Evolutionary conservation across 805 yeast species (phyloP).

Genomic region (Ogataea thermomethanolica): DNA sequence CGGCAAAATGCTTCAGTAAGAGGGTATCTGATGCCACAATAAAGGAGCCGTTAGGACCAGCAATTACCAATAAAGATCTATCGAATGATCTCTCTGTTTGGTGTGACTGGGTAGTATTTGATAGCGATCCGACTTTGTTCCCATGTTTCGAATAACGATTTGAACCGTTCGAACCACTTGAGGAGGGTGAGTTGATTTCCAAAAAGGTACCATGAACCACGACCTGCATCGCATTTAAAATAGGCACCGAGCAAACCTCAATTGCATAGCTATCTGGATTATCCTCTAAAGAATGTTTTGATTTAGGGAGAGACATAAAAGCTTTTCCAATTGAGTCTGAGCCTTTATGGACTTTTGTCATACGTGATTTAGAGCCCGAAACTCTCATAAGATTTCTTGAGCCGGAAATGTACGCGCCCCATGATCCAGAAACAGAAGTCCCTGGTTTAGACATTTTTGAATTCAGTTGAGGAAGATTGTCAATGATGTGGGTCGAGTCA

Average conservation of each 20-base stretch:
- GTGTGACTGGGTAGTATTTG: slow-evolving; percentile 24
- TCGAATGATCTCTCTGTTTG: slow-evolving; percentile 76
- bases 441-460: not conserved
- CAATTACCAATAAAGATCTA: slow-evolving; percentile 72
- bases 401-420: slow-evolving; percentile 65
- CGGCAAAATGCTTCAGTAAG: slow-evolving; percentile 58
- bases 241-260: slow-evolving; percentile 71
- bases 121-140: slow-evolving; percentile 27
- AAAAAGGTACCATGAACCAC: slow-evolving; percentile 81
- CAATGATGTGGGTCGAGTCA: slow-evolving; percentile 54
- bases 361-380: slow-evolving; percentile 50
- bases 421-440: slow-evolving; percentile 32
- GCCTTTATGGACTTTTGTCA: slow-evolving; percentile 62
- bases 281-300: slow-evolving; percentile 66
- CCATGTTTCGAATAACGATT: slow-evolving; percentile 14
- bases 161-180: not conserved
- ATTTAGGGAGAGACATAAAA: slow-evolving; percentile 70
- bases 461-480: slow-evolving; percentile 2
- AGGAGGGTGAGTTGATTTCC: slow-evolving; percentile 57
- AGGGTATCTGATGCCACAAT: slow-evolving; percentile 86
- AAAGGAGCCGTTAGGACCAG: slow-evolving; percentile 63
- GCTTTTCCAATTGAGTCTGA: slow-evolving; percentile 57
- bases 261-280: slow-evolving; percentile 67
- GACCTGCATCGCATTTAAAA: slow-evolving; percentile 72
- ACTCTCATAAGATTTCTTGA: slow-evolving; percentile 77